Base-by-base conservation (phyloP, 1,139 yeast species). In the Kodamaea anthophila region DNA sequence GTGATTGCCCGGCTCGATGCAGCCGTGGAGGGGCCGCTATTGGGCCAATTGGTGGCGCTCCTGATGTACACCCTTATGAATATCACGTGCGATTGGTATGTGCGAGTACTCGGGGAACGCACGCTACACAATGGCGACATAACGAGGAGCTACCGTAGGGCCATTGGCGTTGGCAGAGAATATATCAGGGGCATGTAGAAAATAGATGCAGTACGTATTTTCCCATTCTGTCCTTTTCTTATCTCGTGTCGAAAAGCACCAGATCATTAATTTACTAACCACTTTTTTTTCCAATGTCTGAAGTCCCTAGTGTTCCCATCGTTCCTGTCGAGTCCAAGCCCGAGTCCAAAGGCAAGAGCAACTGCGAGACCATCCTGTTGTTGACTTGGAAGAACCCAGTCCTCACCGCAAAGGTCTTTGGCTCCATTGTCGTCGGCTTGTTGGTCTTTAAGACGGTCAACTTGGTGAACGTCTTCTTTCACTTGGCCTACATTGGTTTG, bases 371-470 rank as follows among this genome's bases (percentile, higher is more conserved):
- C 36, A 26, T 33, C 42, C 21, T 37, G 43, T 61, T 87, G 43
- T 65, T 88, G 40, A 76, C 88, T 42, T 88, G 97, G 97, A 70
- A 74, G 46, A 73, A 85, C 51, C 96, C 96, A 23, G 61, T 70
- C 41, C 68, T 70, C 48, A 78, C 96, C 34, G 96, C 83, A 38
- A 77, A 79, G 48, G 75, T 81, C 24, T 75, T 87, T 44, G 94
- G 82, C 30, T 70, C 77, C 29, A 58, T 78, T 32, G 50, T 88
- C 27, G 60, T 68, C 21, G 63, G 70, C 14, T 65, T 88, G 50
- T 47, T 82, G 37, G 60, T 82, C 21, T 53, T 85, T 50, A 82
- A 85, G 56, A 74, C 70, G 39, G 77, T 85, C 47, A 78, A 84
- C 55, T 57, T 86, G 46, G 53, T 84, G 49, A 77, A 84, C 41